Evolutionary conservation across 2,329 filamentous ascomycete species (phyloP), one percentile per base, ranked within the genome.

Genomic region (Fusarium buharicum): DNA sequence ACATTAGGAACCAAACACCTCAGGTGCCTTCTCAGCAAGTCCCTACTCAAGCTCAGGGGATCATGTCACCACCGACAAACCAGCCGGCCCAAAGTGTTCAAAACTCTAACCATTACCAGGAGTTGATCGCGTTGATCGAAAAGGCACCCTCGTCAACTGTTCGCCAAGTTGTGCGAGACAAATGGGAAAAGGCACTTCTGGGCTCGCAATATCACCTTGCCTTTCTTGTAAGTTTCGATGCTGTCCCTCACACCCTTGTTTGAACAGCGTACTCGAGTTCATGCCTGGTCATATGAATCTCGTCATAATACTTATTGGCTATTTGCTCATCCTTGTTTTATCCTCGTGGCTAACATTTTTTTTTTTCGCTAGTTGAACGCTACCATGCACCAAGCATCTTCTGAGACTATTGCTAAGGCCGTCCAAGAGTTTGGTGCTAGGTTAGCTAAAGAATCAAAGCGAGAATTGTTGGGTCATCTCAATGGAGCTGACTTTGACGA

Each of bases 201-300:
- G 83, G 83, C 10, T 82, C 80, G 4, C 79, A 83, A 11, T 85
- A 82, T 54, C 83, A 86, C 57, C 74, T 79, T 37, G 77, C 79
- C 3, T 86, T 86, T 59, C 53, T 85, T 49, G 82, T 86, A 70
- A 76, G 82, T 79, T 33, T 28, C 17, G 4, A 16, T n/a, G n/a
- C 24, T n/a, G 20, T 5, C 22, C 8, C 12, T 16, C 9, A 12
- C 17, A 18, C 31, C 18, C 16, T 16, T 4, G 14, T 14, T 17
- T 31, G 12, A 18, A 22, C 24, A 38, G 10, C 11, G n/a, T 17
- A 4, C 4, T 16, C 12, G 11, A 14, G 8, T 40, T 40, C 6
- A 16, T 24, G 10, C 39, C 16, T 14, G 11, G 18, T 33, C 34
- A 24, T 34, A 24, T 17, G 6, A 33, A 43, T 49, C 10, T 17